Percentiles rank a stretch among this genome's conserved stretches.
Evolutionary conservation across 2,329 filamentous ascomycete genomes (phyloP).

Genomic region (Remersonia thermophila): DNA sequence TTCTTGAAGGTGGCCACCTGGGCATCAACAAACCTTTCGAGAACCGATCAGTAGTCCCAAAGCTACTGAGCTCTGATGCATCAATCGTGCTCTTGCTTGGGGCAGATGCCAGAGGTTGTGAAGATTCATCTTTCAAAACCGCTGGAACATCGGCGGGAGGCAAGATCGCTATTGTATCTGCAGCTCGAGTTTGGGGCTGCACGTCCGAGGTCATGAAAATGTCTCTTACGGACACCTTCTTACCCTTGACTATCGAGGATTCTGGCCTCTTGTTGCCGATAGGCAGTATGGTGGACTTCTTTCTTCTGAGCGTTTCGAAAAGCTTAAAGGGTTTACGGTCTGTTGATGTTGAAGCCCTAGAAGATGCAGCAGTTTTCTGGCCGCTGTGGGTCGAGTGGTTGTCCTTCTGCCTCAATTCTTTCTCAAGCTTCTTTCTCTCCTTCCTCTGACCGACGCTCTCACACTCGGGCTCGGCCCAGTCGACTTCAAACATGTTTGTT

Average conservation of each 20-base stretch:
- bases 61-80: neutral
- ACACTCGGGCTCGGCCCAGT: constrained; percentile 43
- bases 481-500: constrained; percentile 42
- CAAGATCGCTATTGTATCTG: neutral
- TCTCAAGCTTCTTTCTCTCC: constrained; percentile 34
- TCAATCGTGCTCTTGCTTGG: neutral
- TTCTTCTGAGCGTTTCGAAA: constrained; percentile 29
- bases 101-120: neutral
- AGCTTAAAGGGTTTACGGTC: constrained; percentile 30
- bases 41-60: constrained; percentile 16
- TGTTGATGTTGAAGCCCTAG: constrained; percentile 32
- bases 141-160: neutral
- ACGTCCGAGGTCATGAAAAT: too few relatives aligned
- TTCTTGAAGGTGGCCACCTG: neutral
- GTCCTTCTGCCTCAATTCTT: constrained; percentile 20
- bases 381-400: constrained; percentile 14
- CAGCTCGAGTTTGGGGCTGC: neutral
- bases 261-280: too few relatives aligned
- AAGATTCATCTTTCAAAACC: neutral
- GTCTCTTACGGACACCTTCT: too few relatives aligned
- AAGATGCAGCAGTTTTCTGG: constrained; percentile 28
- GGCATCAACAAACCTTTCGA: constrained; percentile 22
- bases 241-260: too few relatives aligned
- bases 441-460: constrained; percentile 42
- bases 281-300: constrained; percentile 17